Evolutionary conservation across 2,329 filamentous ascomycete species (phyloP), one percentile per base, ranked within the genome.

Genomic region (Lachnellula cervina): DNA sequence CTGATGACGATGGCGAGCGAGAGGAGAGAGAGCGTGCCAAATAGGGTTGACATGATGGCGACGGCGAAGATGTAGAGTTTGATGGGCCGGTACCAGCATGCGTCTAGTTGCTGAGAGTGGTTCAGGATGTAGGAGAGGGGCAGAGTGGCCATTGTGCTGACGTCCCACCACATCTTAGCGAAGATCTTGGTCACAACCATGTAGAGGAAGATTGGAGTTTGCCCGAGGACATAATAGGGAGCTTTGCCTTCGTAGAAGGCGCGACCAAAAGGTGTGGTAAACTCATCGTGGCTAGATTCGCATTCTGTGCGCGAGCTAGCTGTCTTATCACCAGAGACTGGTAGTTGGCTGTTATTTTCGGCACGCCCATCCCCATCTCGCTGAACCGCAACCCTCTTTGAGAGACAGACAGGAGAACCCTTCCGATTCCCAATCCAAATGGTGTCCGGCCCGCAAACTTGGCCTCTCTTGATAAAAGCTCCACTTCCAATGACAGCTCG

Each of bases 161-260:
- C 70, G 61, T 80, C 77, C 80, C 80, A 83, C 67, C 74, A 80
- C 48, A 79, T 69, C 0, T 73, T 69, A 4, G 74, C 75, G 58
- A 78, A 69, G 38, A 81, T 69, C 9, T 73, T 73, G 48, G 75
- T 72, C 59, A 76, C 67, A 9, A 72, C 68, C 1, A 77, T 80
- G 67, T 82, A 82, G 55, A 72, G 66, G 63, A 79, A 76, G 59
- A 81, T 80, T 13, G 71, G 66, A 52, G 72, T 71, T 11, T 74
- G 75, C 2, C 75, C 72, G 43, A 79, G 68, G 23, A 82, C 80
- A 43, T 71, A 70, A 69, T 81, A 82, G 1, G 76, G 71, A 2
- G 79, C 77, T 48, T 76, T 67, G 17, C 73, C 71, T 46, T 76
- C 70, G 67, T 82, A 82, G 66, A 82, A 82, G 2, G 80, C 80